Evolutionary conservation across 495 filamentous ascomycete species (phyloP), one percentile per base, ranked within the genome.

Genomic region (Haplographium delicatum): DNA sequence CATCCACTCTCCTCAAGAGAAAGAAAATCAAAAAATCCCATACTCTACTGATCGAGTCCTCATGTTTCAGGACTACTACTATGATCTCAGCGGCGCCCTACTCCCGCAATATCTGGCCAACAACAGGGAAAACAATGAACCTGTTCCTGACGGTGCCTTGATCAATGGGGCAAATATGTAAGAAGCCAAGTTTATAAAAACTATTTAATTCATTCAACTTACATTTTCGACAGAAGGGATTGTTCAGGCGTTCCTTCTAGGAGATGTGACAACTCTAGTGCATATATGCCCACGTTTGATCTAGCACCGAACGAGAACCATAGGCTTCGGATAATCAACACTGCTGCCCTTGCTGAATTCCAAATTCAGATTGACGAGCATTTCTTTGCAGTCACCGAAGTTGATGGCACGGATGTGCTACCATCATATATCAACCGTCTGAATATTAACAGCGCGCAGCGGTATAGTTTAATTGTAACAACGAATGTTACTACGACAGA

Each of bases 161-260:
- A 83, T 91, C 63, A 89, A 89, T 53, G 86, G 78, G 4, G 54
- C 67, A 20, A 75, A 74, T n/a, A n/a, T n/a, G n/a, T n/a, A n/a
- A n/a, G n/a, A n/a, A n/a, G n/a, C n/a, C n/a, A n/a, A n/a, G n/a
- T n/a, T n/a, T n/a, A n/a, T n/a, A n/a, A n/a, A n/a, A n/a, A n/a
- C n/a, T n/a, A n/a, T n/a, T n/a, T n/a, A n/a, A n/a, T n/a, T n/a
- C n/a, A n/a, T n/a, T n/a, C n/a, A n/a, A n/a, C n/a, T n/a, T n/a
- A n/a, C n/a, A n/a, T n/a, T n/a, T n/a, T n/a, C n/a, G n/a, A n/a
- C 42, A 58, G 62, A 38, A 62, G 71, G 15, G 62, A 75, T 60
- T 82, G 79, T 59, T 65, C 62, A 5, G 54, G 65, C n/a, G 66
- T 76, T 28, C 65, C 69, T n/a, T 19, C 63, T 24, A 66, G 68